Base-by-base conservation (phyloP, 2,329 filamentous ascomycete species). In the Fusarium globosum region DNA sequence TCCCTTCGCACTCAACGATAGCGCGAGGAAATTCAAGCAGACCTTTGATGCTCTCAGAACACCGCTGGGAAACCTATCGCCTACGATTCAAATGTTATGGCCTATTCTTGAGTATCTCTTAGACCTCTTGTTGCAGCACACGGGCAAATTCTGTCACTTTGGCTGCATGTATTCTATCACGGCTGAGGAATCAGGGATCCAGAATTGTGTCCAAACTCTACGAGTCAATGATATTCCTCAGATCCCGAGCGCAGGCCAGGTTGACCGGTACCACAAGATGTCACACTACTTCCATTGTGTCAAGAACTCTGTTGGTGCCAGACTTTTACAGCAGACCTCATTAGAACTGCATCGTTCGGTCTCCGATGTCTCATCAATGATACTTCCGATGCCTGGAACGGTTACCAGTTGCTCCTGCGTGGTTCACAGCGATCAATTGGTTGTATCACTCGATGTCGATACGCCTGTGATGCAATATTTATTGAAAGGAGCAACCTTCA, bases 71-170 rank as follows among this genome's bases (percentile, higher is more conserved):
- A 38, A 61, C 0, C n/a, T 65, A 1, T 65, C 62, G 0, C 62
- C 62, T 5, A 65, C 45, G 2, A 63, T 65, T 6, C 35, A 52
- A n/a, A 63, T 45, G 57, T 14, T 65, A 26, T 65, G 62, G 62
- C 62, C 62, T 1, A 53, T 65, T 12, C 61, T 63, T 3, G 62
- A 65, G 20, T 49, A 63, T 2, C 36, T 49, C 12, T 23, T 65
- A 0, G 45, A 65, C 1, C 48, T 53, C 4, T 41, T 65, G 10
- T 3, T 52, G 2, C n/a, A 63, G 15, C 21, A 55, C 1, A 36
- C 28, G 1, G 39, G 62, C 2, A 65, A 56, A 2, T 65, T 65
- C 20, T 65, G 62, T 4, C 62, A 65, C 6, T 65, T 65, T 1
- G 60, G 41, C 1, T 65, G 62, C 14, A 23, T 65, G 10, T 65